A percentile compares a stretch with the other conserved stretches of the same genome.
phyloP scores from a whole-genome alignment of 2,329 filamentous ascomycete species.

The Lasiodiplodia sp. region DNA sequence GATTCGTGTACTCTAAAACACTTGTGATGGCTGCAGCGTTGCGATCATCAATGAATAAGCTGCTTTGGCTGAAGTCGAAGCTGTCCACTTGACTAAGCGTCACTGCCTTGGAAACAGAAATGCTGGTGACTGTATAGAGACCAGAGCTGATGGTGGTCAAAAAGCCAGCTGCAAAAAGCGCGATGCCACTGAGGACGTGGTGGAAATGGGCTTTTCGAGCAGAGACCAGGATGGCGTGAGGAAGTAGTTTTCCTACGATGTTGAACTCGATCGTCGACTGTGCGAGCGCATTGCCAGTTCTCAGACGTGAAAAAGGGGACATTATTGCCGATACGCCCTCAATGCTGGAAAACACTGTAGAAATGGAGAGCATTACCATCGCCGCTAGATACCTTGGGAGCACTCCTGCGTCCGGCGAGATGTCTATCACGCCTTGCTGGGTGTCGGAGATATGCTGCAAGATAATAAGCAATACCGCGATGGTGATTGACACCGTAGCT shows the following conservation, averaged over 20 bases:
- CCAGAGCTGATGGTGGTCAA: slow-evolving; percentile 8
- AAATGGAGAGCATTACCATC: neutral
- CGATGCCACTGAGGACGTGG: neutral
- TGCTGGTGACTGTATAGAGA: neutral
- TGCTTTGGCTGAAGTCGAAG: neutral
- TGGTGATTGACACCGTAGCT: neutral
- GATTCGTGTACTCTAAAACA: slow-evolving; percentile 1
- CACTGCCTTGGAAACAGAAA: neutral
- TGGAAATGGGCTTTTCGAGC: neutral
- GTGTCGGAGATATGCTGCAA: slow-evolving; percentile 3
- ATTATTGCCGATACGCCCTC: slow-evolving; percentile 1
- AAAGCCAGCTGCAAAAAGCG: neutral
- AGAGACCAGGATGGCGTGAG: neutral
- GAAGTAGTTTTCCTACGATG: neutral
- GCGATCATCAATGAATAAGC: neutral
- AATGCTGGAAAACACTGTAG: neutral
- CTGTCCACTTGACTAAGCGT: neutral
- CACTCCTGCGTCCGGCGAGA: neutral
- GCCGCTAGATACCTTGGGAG: neutral
- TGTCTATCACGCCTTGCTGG: neutral
- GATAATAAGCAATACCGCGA: neutral
- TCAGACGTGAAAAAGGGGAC: neutral
- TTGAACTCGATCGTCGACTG: neutral
- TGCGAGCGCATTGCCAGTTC: neutral
- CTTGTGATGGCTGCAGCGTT: slow-evolving; percentile 1